Conservation (phyloP, 306 rosid genomes). For the Boehmeria nivea region DNA sequence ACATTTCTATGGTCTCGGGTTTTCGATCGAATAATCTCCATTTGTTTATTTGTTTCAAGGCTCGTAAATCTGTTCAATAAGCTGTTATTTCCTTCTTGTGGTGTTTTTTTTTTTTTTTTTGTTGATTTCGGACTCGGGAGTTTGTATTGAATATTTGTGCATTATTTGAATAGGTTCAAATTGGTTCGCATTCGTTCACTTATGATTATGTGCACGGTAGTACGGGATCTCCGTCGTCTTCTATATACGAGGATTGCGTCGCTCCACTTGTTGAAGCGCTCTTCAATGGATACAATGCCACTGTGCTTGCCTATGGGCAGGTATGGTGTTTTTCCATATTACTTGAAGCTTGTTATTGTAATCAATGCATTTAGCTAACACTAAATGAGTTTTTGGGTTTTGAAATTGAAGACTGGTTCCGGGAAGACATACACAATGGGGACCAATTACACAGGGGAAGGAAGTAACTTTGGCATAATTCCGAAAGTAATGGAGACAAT, state of each 20-base stretch:
- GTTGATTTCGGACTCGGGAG: not conserved
- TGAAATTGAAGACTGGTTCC: conserved; percentile 71
- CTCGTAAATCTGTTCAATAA: not conserved
- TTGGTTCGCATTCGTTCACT: conserved; percentile 82
- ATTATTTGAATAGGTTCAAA: conserved; percentile 50
- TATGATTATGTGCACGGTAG: conserved; percentile 75
- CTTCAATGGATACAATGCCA: conserved; percentile 84
- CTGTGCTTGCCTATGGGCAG: conserved; percentile 98
- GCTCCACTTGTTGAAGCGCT: conserved; percentile 86
- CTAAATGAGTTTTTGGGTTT: conserved; percentile 3
- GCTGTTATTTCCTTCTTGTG: not conserved
- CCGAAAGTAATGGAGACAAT: conserved; percentile 70
- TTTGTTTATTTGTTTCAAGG: not conserved
- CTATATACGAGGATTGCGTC: conserved; percentile 69
- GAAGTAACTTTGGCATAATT: conserved; percentile 56
- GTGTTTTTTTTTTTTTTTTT: too few species aligned
- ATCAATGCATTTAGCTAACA: not conserved
- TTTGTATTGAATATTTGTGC: not conserved
- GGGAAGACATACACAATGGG: conserved; percentile 71
- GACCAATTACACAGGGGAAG: conserved; percentile 66
- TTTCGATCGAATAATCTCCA: not conserved
- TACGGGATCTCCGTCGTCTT: conserved; percentile 37
- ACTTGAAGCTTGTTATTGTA: not conserved
- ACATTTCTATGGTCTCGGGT: too few species aligned
- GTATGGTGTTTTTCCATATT: conserved; percentile 20